A percentile compares a stretch with the other conserved stretches of the same genome.
These are phyloP conservation scores for Fusarium cyanostomum DNA, from an alignment of 2,329 filamentous ascomycete genomes.

Conservation along the genomic window DNA sequence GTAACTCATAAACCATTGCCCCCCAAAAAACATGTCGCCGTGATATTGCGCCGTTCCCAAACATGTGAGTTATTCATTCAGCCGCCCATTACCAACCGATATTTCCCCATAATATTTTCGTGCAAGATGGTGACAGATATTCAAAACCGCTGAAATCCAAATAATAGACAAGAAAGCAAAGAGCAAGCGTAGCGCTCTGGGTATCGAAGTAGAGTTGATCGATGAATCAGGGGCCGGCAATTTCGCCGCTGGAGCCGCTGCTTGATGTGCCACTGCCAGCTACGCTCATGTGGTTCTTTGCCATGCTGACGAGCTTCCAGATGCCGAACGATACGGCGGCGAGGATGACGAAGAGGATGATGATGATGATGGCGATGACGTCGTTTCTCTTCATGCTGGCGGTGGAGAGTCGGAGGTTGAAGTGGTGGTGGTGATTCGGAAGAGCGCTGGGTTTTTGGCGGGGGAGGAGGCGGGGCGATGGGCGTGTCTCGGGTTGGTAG, in stretches of 20 bases:
- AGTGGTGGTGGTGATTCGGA: too few relatives aligned
- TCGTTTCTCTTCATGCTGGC: conserved; percentile 70
- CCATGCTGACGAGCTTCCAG: conserved; percentile 67
- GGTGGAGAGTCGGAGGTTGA: conserved; percentile 33
- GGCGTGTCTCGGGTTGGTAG: too few relatives aligned
- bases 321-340: conserved; percentile 71
- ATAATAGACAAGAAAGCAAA: conserved; percentile 16
- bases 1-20: neutral
- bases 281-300: conserved; percentile 55
- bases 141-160: conserved; percentile 21
- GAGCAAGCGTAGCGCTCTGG: conserved; percentile 1
- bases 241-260: conserved; percentile 27
- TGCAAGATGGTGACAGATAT: conserved; percentile 2
- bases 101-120: conserved; percentile 23
- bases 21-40: conserved; percentile 11
- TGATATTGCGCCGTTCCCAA: conserved; percentile 31
- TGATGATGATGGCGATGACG: conserved; percentile 74
- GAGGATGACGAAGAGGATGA: conserved; percentile 71
- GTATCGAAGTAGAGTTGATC: conserved; percentile 6
- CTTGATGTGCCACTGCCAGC: conserved; percentile 42
- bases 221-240: conserved; percentile 24
- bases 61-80: conserved; percentile 22
- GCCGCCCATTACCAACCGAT: conserved; percentile 21
- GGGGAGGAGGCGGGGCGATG: too few relatives aligned
- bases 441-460: neutral